Evolutionary conservation across 208 protist genomes (phyloP).

Genomic region (Leishmania turanica): DNA sequence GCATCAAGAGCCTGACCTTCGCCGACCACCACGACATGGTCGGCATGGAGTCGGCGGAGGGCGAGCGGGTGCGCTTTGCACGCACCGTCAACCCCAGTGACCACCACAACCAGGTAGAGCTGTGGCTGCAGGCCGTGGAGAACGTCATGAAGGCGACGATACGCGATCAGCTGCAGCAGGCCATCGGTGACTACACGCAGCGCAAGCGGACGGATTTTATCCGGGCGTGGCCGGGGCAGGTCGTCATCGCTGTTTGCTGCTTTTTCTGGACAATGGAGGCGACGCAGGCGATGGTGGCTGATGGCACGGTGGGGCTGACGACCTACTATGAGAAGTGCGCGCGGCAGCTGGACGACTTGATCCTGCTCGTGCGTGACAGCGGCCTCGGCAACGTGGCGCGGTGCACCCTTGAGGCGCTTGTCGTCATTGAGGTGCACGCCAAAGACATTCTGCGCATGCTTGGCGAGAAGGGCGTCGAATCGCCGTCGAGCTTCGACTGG

Average conservation of each 20-base stretch:
- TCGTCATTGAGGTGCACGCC: slow-evolving; percentile 95
- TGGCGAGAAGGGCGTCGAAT: slow-evolving; percentile 89
- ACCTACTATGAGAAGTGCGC: slow-evolving; percentile 90
- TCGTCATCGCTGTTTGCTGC: slow-evolving; percentile 91
- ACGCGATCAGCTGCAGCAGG: slow-evolving; percentile 82
- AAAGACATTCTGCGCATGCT: slow-evolving; percentile 94
- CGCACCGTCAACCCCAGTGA: slow-evolving; percentile 87
- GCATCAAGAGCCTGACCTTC: slow-evolving; percentile 94
- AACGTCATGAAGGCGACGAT: slow-evolving; percentile 91
- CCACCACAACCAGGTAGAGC: slow-evolving; percentile 93
- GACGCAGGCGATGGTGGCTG: slow-evolving; percentile 86
- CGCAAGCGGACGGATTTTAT: slow-evolving; percentile 91
- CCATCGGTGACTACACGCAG: slow-evolving; percentile 84
- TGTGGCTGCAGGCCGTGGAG: slow-evolving; percentile 95
- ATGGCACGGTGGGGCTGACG: slow-evolving; percentile 86
- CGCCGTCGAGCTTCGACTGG: slow-evolving; percentile 96
- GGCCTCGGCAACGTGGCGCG: slow-evolving; percentile 84
- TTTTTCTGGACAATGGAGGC: slow-evolving; percentile 96
- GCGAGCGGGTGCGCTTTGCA: slow-evolving; percentile 86
- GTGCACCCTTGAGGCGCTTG: slow-evolving; percentile 93
- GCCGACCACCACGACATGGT: slow-evolving; percentile 91
- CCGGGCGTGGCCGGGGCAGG: slow-evolving; percentile 92
- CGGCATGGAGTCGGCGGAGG: slow-evolving; percentile 92
- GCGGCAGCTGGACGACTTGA: slow-evolving; percentile 90
- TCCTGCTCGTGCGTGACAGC: slow-evolving; percentile 92